Percentiles rank a stretch among this genome's conserved stretches.
These are phyloP conservation scores for Populus euphratica DNA, from an alignment of 345 rosid genomes.

Conservation along the genomic window DNA sequence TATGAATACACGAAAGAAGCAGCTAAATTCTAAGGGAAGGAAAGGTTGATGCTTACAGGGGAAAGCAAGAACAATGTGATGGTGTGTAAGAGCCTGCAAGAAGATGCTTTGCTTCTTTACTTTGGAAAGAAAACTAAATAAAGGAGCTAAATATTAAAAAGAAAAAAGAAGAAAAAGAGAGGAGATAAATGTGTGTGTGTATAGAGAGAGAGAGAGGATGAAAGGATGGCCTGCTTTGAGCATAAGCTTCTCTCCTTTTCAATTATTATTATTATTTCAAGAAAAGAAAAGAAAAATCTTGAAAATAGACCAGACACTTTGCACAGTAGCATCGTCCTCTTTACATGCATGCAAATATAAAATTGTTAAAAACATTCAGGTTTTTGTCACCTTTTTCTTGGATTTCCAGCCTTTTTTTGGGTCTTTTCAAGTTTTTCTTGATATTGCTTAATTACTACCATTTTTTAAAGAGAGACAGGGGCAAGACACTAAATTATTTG, in stretches of 20 bases:
- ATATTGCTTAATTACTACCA: neutral
- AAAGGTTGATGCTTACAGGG: slow-evolving; percentile 46
- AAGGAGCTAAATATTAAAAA: neutral
- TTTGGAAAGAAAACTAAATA: slow-evolving; percentile 26
- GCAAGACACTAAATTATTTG: slow-evolving; percentile 12
- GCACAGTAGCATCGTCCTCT: slow-evolving; percentile 6
- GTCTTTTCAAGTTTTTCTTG: slow-evolving; percentile 13
- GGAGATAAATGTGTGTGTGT: too few species aligned
- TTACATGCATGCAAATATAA: slow-evolving; percentile 32
- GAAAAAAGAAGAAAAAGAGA: neutral
- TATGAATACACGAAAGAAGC: slow-evolving; percentile 11
- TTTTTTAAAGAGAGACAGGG: slow-evolving; percentile 6
- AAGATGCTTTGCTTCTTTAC: slow-evolving; percentile 57
- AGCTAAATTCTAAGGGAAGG: slow-evolving; percentile 39
- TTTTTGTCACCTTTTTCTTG: slow-evolving; percentile 25
- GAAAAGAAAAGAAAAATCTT: neutral
- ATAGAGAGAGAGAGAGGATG: neutral
- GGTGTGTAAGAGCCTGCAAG: slow-evolving; percentile 23
- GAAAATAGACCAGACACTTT: slow-evolving; percentile 4
- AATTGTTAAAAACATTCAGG: slow-evolving; percentile 15
- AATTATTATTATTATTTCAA: neutral
- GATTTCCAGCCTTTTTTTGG: slow-evolving; percentile 13
- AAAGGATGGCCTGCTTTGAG: slow-evolving; percentile 39
- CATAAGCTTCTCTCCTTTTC: slow-evolving; percentile 35
- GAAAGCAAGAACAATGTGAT: slow-evolving; percentile 41